phyloP scores from a whole-genome alignment of 2,329 filamentous ascomycete genomes.

The Fusarium sacchari region DNA sequence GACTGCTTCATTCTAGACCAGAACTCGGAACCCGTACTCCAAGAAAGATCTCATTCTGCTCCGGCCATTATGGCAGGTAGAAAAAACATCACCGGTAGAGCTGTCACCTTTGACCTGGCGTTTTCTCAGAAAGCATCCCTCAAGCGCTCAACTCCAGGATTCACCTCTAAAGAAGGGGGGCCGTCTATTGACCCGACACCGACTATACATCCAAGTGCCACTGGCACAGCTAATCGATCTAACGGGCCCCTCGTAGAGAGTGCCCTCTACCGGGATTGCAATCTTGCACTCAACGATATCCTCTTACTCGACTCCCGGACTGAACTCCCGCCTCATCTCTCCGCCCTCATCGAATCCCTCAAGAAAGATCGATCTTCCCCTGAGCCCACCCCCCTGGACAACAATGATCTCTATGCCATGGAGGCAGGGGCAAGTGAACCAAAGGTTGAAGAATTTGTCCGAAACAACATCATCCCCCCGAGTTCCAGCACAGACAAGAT shows the following conservation, averaged over 20 bases:
- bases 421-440: background rate
- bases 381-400: background rate
- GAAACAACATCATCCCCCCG: background rate
- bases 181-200: background rate
- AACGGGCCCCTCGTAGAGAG: slow-evolving; percentile 1
- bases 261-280: background rate
- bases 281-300: slow-evolving; percentile 9
- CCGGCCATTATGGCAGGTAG: background rate
- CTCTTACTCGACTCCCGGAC: background rate
- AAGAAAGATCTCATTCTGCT: background rate
- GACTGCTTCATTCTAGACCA: background rate
- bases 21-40: background rate
- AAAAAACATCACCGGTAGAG: background rate
- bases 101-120: background rate
- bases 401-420: background rate
- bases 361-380: background rate
- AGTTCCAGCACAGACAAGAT: background rate
- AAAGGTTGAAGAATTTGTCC: slow-evolving; percentile 2
- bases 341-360: background rate
- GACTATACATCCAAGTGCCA: background rate
- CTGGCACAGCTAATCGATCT: background rate
- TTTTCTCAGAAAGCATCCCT: background rate
- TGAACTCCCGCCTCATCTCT: background rate
- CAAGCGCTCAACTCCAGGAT: background rate
- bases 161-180: background rate